Evolutionary conservation across 2,329 filamentous ascomycete genomes (phyloP).

Genomic region (Colletotrichum shisoi): DNA sequence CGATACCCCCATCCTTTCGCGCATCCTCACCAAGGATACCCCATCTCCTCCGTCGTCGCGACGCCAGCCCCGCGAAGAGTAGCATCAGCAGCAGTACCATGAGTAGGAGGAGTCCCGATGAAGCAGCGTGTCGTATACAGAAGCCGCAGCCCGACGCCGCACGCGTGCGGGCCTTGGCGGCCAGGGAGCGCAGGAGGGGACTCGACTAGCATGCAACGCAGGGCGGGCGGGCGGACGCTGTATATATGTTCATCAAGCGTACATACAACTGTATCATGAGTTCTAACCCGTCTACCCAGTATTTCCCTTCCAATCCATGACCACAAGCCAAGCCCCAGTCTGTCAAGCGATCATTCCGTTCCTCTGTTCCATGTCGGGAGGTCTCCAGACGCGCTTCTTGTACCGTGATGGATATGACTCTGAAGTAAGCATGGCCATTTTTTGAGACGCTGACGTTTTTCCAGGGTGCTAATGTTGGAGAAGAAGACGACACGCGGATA

Average conservation of each 20-base stretch:
- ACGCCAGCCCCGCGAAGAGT: slow-evolving; percentile 47
- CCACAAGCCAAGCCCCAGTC: background rate
- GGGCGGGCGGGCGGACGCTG: slow-evolving; percentile 42
- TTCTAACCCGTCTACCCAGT: slow-evolving; percentile 27
- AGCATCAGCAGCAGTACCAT: slow-evolving; percentile 42
- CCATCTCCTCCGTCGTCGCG: slow-evolving; percentile 46
- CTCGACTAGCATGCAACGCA: slow-evolving; percentile 50
- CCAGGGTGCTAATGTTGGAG: slow-evolving; percentile 14
- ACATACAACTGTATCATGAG: slow-evolving; percentile 38
- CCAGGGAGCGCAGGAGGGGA: slow-evolving; percentile 52
- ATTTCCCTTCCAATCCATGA: background rate
- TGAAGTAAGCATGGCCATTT: background rate
- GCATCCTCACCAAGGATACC: slow-evolving; percentile 50
- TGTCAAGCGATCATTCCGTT: slow-evolving; percentile 23
- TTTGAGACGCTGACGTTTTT: background rate
- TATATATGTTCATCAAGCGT: slow-evolving; percentile 53
- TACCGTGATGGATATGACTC: slow-evolving; percentile 15
- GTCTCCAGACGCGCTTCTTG: slow-evolving; percentile 9
- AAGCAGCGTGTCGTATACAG: slow-evolving; percentile 57
- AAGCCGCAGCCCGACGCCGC: slow-evolving; percentile 55
- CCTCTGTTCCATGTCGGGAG: background rate
- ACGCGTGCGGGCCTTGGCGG: slow-evolving; percentile 53
- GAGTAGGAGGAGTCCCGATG: slow-evolving; percentile 57
- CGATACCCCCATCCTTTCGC: slow-evolving; percentile 48
- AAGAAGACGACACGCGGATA: slow-evolving; percentile 1